Conservation (phyloP, 352 stramenopile genomes). For the Globisporangium megalacanthum region DNA sequence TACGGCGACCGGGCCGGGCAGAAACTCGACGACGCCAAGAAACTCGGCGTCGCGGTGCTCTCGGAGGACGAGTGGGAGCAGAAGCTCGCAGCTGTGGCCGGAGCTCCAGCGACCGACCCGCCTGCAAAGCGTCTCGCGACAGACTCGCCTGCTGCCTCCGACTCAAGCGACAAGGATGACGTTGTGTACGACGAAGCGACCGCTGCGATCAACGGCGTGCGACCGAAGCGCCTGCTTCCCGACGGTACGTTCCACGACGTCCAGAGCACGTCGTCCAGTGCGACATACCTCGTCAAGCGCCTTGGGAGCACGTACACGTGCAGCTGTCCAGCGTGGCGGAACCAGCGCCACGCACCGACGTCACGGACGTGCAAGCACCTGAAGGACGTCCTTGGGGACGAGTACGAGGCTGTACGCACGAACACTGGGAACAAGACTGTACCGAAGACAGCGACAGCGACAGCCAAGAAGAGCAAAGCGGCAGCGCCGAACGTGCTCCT, state of each 20-base stretch:
- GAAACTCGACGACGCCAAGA: conserved; percentile 28
- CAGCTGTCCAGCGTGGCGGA: conserved; percentile 62
- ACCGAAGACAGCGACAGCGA: conserved; percentile 4
- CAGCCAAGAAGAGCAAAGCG: conserved; percentile 19
- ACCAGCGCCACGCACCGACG: conserved; percentile 41
- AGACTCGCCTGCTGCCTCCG: background rate
- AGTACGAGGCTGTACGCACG: conserved; percentile 32
- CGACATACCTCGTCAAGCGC: conserved; percentile 52
- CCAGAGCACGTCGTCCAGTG: conserved; percentile 41
- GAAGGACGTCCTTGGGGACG: conserved; percentile 42
- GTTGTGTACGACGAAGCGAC: conserved; percentile 37
- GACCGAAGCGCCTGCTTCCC: conserved; percentile 26
- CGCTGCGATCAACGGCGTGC: conserved; percentile 33
- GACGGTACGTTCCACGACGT: conserved; percentile 42
- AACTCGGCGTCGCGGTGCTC: conserved; percentile 19
- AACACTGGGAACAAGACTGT: background rate
- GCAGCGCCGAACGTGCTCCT: conserved; percentile 44
- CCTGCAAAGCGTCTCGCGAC: conserved; percentile 14
- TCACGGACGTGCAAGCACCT: conserved; percentile 63
- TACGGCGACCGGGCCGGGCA: conserved; percentile 23
- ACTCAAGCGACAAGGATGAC: conserved; percentile 5
- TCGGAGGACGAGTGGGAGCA: conserved; percentile 30
- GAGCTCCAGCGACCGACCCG: background rate
- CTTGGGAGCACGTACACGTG: conserved; percentile 49
- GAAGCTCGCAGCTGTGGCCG: conserved; percentile 11